Base-by-base conservation (phyloP, 2,329 filamentous ascomycete genomes). In the Amauroascus verrucosus region DNA sequence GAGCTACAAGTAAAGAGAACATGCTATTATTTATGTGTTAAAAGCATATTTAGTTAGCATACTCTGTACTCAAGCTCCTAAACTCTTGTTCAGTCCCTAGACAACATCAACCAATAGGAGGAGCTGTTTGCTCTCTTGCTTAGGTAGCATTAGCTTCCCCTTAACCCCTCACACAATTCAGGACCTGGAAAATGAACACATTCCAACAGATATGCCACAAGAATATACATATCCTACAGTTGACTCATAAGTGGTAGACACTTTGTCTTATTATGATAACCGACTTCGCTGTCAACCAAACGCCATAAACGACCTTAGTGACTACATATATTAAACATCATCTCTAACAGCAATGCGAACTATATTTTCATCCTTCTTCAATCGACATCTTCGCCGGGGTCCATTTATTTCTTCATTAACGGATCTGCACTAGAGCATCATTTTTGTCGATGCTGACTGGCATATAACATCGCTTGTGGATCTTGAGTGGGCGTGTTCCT, bases 381-480 rank as follows among this genome's bases (percentile, higher is more conserved):
- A 22, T 4, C 50, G 40, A 24, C 22, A 56, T 30, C 30, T 56
- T 26, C 37, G 38, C 6, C 46, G 45, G 3, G 67, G 68, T 1
- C 67, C 65, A 0, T 72, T 69, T 56, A 53, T 64, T 43, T 58
- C 63, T 44, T 56, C 45, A 1, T 58, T 72, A 22, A 69, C 66
- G 16, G 69, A 73, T 53, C 54, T 60, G 2, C 47, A 56, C 49
- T 26, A 48, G 14, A 54, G 55, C 45, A 60, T 59, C 51, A 67
- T 70, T 11, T 64, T 70, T 46, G 66, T 70, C 3, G 66, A 71
- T 51, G 48, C 62, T 11, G 51, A 68, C 37, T 69, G 67, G 64
- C 62, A 67, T 45, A 58, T 70, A 35, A 65, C 58, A 28, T 57
- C 50, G 41, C 51, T 70, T 8, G 61, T 70, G 50, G 67, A 70